A percentile compares a stretch with the other conserved stretches of the same genome.
phyloP scores from a whole-genome alignment of 1,139 yeast genomes.

The Pichia sp. region DNA sequence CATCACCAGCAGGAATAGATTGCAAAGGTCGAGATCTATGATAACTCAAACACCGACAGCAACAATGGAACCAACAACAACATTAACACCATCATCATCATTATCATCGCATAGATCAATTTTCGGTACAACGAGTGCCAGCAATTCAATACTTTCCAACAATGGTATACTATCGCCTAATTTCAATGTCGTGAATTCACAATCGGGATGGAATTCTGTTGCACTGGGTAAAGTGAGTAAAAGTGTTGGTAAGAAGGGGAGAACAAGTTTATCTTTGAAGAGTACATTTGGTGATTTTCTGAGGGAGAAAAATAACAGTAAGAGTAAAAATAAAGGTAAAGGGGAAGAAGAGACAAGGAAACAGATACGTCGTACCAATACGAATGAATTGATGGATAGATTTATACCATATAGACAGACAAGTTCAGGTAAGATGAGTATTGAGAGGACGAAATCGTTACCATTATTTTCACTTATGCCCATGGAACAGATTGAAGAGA shows the following conservation, averaged over 20 bases:
- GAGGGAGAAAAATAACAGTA: constrained; percentile 8
- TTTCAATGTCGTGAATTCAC: constrained; percentile 28
- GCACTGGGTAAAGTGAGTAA: not conserved
- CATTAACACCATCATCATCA: no score
- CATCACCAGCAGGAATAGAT: no score
- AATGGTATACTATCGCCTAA: constrained; percentile 28
- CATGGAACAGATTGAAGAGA: constrained; percentile 54
- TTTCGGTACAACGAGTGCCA: constrained; percentile 27
- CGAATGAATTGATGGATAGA: constrained; percentile 33
- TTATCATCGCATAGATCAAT: constrained; percentile 25
- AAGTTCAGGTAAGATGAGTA: constrained; percentile 36
- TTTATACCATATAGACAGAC: constrained; percentile 48
- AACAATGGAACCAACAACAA: no score
- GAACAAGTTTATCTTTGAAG: not conserved
- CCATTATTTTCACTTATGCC: constrained; percentile 34
- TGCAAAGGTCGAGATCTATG: no score
- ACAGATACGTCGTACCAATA: constrained; percentile 26
- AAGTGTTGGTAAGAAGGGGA: not conserved
- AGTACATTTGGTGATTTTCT: constrained; percentile 12
- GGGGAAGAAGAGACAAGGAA: constrained; percentile 14
- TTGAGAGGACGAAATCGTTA: constrained; percentile 15
- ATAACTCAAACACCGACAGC: no score
- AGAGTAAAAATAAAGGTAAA: constrained; percentile 2
- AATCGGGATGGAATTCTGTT: constrained; percentile 26
- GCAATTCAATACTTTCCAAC: constrained; percentile 26